Evolutionary conservation across 2,329 filamentous ascomycete species (phyloP).

Genomic region (Clonostachys rosea): DNA sequence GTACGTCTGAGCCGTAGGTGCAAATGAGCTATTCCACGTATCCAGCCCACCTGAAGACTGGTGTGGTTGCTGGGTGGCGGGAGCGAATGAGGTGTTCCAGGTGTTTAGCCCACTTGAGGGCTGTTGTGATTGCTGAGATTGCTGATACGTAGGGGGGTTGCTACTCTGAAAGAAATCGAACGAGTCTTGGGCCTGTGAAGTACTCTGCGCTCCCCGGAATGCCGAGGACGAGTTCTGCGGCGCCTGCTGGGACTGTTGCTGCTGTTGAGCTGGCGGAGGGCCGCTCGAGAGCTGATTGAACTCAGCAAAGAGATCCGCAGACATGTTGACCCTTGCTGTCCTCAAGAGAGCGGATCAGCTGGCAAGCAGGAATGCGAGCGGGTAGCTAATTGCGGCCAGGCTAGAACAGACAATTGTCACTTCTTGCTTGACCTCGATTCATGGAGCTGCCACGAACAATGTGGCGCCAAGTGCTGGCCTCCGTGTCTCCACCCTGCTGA

Average conservation of each 20-base stretch:
- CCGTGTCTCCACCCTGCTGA: too few species aligned
- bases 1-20: not conserved
- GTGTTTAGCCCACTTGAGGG: not conserved
- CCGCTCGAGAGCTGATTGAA: slow-evolving; percentile 46
- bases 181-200: not conserved
- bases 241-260: not conserved
- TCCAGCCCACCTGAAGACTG: slow-evolving; percentile 12
- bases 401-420: too few species aligned
- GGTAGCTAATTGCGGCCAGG: too few species aligned
- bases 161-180: not conserved
- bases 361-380: too few species aligned
- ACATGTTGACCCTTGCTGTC: slow-evolving; percentile 39
- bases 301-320: slow-evolving; percentile 61
- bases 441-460: too few species aligned
- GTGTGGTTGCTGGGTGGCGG: not conserved
- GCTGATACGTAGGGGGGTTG: not conserved
- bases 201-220: not conserved
- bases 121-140: not conserved
- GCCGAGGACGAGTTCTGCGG: not conserved
- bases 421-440: too few species aligned
- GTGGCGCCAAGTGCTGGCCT: too few species aligned
- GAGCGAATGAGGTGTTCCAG: not conserved
- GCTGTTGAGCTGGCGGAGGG: slow-evolving; percentile 8
- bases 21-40: slow-evolving; percentile 8
- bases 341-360: too few species aligned